Conservation (phyloP, 2,329 filamentous ascomycete species). For the Knufia petricola region DNA sequence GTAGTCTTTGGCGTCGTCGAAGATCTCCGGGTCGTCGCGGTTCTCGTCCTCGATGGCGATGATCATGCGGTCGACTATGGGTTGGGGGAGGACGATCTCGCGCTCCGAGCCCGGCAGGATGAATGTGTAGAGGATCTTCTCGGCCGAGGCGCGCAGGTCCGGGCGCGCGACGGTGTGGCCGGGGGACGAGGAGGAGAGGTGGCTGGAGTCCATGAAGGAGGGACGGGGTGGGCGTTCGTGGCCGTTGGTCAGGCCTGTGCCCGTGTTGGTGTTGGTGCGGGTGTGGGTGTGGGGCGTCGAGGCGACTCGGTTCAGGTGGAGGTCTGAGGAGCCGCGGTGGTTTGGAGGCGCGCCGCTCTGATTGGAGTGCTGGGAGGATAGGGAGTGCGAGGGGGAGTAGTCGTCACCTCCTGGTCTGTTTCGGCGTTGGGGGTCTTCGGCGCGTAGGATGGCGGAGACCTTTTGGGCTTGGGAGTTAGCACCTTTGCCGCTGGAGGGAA, state of each 20-base stretch:
- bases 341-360: conserved; percentile 22
- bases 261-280: background rate
- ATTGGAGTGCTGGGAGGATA: conserved; percentile 36
- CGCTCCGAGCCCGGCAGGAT: conserved; percentile 89
- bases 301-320: too few species aligned
- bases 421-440: conserved; percentile 30
- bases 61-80: conserved; percentile 78
- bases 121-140: conserved; percentile 98
- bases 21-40: conserved; percentile 92
- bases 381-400: conserved; percentile 28
- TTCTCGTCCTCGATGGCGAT: conserved; percentile 80
- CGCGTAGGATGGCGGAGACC: conserved; percentile 78
- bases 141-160: conserved; percentile 85
- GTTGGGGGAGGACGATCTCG: conserved; percentile 85
- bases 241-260: conserved; percentile 13
- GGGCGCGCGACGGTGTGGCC: conserved; percentile 74
- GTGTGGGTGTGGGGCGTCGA: conserved; percentile 26
- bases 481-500: conserved; percentile 34
- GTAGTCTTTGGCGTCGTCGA: conserved; percentile 96
- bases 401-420: conserved; percentile 5
- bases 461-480: conserved; percentile 76
- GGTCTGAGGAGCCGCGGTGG: conserved; percentile 13
- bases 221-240: conserved; percentile 43
- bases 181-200: conserved; percentile 69
- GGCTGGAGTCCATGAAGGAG: conserved; percentile 54